phyloP scores from a whole-genome alignment of 75 land plant genomes.

The Adiantum capillusveneris region DNA sequence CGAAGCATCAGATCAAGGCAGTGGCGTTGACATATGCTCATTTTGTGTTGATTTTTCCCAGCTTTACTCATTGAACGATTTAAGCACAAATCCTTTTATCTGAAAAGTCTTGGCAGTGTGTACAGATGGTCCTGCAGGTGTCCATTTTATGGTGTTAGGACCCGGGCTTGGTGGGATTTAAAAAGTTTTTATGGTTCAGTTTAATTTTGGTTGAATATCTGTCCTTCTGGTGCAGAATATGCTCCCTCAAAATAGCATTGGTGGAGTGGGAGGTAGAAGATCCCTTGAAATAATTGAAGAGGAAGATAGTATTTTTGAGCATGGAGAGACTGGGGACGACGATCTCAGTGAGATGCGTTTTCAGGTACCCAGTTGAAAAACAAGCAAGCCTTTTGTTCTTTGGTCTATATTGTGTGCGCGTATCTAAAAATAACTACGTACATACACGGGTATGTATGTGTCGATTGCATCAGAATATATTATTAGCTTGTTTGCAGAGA shows the following conservation, averaged over 20 bases:
- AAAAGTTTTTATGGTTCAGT: neutral
- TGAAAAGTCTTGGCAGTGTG: neutral
- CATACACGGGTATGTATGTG: no score
- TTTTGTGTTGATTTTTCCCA: neutral
- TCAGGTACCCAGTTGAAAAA: no score
- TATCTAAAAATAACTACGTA: no score
- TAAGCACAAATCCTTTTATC: neutral
- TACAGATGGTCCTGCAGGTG: no score
- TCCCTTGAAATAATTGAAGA: conserved; percentile 5
- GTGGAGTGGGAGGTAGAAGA: neutral
- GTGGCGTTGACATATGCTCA: no score
- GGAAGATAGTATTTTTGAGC: conserved; percentile 13
- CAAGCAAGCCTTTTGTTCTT: no score
- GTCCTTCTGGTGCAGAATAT: neutral
- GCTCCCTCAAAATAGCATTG: neutral
- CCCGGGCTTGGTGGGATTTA: neutral
- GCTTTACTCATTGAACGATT: neutral
- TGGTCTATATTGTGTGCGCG: no score
- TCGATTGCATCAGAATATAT: no score
- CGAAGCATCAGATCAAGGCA: no score
- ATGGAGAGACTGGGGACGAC: conserved; percentile 33
- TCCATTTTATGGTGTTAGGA: no score
- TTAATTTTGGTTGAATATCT: neutral
- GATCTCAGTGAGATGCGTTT: conserved; percentile 15
- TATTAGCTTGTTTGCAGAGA: no score